Base-by-base conservation (phyloP, 352 stramenopile genomes). In the Phytophthora rubi region DNA sequence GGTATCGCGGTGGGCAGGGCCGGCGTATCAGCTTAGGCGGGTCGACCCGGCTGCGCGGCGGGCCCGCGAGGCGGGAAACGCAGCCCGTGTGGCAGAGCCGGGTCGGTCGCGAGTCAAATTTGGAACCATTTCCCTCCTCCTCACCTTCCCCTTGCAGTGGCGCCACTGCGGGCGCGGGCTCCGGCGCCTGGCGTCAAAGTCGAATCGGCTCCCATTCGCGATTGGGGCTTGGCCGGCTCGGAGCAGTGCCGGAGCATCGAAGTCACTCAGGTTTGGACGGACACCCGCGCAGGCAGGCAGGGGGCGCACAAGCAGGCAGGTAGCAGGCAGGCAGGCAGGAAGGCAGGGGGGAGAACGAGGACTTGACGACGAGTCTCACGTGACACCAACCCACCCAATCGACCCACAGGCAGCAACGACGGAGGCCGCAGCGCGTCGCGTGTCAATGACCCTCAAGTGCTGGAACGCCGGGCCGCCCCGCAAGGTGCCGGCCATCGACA, bases 381-480 rank as follows among this genome's bases (percentile, higher is more conserved):
- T 15, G 45, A 52, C 45, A 6, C n/a, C 45, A 1, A 8, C 39
- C 39, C 39, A 6, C 39, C 5, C 53, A 54, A 5, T 5, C 39
- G 9, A 8, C 44, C n/a, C 45, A 28, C 16, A 35, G 45, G 55
- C 51, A 65, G 39, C 49, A 42, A 64, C 42, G 30, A 60, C 62
- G 44, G 37, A 64, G 60, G 54, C 57, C 65, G 55, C 33, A 49
- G 47, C 48, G 42, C 51, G 39, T 33, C 42, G 39, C 53, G 35
- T 52, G 68, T 59, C 52, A 42, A 89, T 89, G 81, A 89, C 81
- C 67, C 79, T 89, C 73, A 86, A 87, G 79, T 87, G 77, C 56
- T 87, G 79, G 79, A 80, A 76, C 56, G 79, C 79, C 23, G 62
- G 74, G 18, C 68, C 82, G 51, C 62, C 66, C 12, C 68, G 68